Conservation (phyloP, 2,329 filamentous ascomycete genomes). For the Lecanoromycetidae sp. region DNA sequence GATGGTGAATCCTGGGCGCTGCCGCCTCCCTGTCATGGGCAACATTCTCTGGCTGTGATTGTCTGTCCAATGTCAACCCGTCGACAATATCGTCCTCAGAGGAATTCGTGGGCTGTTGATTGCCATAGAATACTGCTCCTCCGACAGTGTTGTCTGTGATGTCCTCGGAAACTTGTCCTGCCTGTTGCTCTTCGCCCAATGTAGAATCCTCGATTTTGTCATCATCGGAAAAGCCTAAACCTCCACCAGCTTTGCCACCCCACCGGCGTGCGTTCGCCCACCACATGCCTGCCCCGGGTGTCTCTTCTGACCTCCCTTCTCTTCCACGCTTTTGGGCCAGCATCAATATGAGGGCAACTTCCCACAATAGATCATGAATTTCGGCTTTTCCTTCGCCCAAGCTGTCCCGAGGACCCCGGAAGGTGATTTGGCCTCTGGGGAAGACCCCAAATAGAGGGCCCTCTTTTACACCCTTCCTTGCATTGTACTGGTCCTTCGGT, state of each 20-base stretch:
- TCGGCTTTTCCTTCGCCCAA: slow-evolving; percentile 27
- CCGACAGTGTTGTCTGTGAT: too few relatives aligned
- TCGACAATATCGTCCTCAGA: too few relatives aligned
- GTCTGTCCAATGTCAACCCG: too few relatives aligned
- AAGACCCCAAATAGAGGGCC: slow-evolving; percentile 47
- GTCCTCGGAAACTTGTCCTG: too few relatives aligned
- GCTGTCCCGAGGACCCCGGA: slow-evolving; percentile 29
- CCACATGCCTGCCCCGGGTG: slow-evolving; percentile 46
- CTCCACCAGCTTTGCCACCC: slow-evolving; percentile 32
- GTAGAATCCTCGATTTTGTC: slow-evolving; percentile 18
- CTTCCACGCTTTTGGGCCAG: slow-evolving; percentile 49
- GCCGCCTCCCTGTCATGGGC: too few relatives aligned
- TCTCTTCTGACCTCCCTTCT: slow-evolving; percentile 39
- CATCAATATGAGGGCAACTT: slow-evolving; percentile 45
- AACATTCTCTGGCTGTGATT: too few relatives aligned
- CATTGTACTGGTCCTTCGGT: slow-evolving; percentile 40
- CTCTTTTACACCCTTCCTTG: slow-evolving; percentile 43
- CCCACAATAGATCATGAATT: slow-evolving; percentile 43
- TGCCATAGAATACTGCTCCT: too few relatives aligned
- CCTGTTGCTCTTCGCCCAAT: too few relatives aligned
- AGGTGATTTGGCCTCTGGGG: slow-evolving; percentile 43
- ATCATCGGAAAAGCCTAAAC: slow-evolving; percentile 25
- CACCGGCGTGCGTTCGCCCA: slow-evolving; percentile 37
- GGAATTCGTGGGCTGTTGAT: too few relatives aligned
- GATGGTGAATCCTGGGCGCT: not conserved